Evolutionary conservation across 2,329 filamentous ascomycete genomes (phyloP).

Genomic region (Bisporella sp.): DNA sequence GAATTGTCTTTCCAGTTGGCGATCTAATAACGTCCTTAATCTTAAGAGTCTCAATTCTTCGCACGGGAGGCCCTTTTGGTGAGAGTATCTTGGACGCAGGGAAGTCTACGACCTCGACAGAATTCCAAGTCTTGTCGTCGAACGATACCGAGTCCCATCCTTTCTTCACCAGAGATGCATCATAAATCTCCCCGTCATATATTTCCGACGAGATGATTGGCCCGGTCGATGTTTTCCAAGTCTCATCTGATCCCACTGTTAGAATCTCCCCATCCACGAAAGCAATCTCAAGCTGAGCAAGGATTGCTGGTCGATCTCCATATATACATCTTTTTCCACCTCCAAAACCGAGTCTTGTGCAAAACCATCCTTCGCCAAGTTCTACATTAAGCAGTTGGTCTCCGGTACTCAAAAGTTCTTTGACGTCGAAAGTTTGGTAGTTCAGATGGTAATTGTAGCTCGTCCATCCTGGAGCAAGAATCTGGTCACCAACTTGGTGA

Average conservation of each 20-base stretch:
- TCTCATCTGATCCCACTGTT: constrained; percentile 30
- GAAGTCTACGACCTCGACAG: constrained; percentile 27
- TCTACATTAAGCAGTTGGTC: constrained; percentile 35
- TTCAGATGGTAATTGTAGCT: constrained; percentile 41
- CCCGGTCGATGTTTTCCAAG: constrained; percentile 30
- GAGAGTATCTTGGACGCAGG: constrained; percentile 29
- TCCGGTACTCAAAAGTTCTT: constrained; percentile 29
- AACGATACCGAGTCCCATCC: constrained; percentile 23
- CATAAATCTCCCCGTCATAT: constrained; percentile 47
- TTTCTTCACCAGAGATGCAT: constrained; percentile 29
- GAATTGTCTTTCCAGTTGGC: constrained; percentile 35
- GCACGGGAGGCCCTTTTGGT: constrained; percentile 38
- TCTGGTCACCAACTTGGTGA: constrained; percentile 20
- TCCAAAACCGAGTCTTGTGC: constrained; percentile 31
- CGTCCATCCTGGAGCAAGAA: constrained; percentile 35
- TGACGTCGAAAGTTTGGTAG: constrained; percentile 48
- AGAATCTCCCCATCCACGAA: constrained; percentile 26
- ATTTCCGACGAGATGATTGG: constrained; percentile 31
- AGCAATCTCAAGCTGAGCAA: constrained; percentile 33
- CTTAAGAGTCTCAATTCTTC: constrained; percentile 28
- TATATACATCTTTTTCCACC: constrained; percentile 30
- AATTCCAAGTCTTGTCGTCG: constrained; percentile 23
- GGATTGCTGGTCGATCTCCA: constrained; percentile 32
- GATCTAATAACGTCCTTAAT: constrained; percentile 27
- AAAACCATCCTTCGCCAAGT: constrained; percentile 44